These are phyloP conservation scores for Lasiosphaeriaceae sp. DNA, from an alignment of 495 filamentous ascomycete species.

Conservation along the genomic window DNA sequence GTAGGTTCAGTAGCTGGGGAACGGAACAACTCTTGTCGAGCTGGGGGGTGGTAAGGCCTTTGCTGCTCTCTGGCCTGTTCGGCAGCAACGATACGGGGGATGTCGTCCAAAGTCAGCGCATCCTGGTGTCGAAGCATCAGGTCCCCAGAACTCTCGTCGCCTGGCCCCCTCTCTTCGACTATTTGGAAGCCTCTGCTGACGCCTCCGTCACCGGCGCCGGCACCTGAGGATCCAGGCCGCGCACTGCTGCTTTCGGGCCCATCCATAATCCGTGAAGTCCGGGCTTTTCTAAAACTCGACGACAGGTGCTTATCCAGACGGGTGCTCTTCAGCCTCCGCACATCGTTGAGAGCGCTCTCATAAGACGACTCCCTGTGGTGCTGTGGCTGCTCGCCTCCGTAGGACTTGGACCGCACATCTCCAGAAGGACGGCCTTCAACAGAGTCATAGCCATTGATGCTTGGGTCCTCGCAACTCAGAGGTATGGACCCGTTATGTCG, in stretches of 20 bases:
- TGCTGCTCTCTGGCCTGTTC: conserved; percentile 89
- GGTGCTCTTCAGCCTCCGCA: conserved; percentile 84
- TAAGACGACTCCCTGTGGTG: conserved; percentile 70
- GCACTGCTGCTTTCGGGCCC: conserved; percentile 76
- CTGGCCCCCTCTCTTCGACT: conserved; percentile 77
- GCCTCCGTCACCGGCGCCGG: conserved; percentile 54
- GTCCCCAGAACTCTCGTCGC: conserved; percentile 67
- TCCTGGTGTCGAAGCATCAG: conserved; percentile 86
- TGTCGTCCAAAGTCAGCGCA: conserved; percentile 90
- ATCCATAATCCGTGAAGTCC: conserved; percentile 89
- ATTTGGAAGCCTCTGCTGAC: conserved; percentile 63
- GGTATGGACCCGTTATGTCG: conserved; percentile 76
- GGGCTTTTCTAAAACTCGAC: conserved; percentile 82
- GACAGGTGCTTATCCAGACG: conserved; percentile 91
- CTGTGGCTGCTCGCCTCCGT: conserved; percentile 57
- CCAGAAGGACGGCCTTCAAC: conserved; percentile 49
- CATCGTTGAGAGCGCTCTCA: conserved; percentile 93
- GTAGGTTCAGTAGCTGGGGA: conserved; percentile 58
- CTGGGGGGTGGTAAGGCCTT: conserved; percentile 67
- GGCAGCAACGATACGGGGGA: conserved; percentile 93
- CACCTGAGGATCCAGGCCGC: conserved; percentile 75
- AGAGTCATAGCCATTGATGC: conserved; percentile 62
- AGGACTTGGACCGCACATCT: conserved; percentile 70
- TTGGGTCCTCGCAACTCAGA: conserved; percentile 72
- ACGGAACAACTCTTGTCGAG: conserved; percentile 70